Conservation (phyloP, 768 basidiomycete genomes). For the Suillus lakei region DNA sequence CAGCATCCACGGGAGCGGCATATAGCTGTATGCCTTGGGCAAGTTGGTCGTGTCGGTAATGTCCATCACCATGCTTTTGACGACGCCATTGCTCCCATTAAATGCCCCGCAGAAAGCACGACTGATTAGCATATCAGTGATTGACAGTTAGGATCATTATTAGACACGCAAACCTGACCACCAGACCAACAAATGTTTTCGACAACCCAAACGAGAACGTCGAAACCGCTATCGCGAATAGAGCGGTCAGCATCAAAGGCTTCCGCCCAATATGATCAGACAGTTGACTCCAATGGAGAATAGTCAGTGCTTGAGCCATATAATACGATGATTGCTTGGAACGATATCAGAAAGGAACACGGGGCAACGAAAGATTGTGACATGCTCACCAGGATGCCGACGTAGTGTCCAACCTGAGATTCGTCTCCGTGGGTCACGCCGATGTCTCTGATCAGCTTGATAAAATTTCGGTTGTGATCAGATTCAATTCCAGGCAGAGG, state of each 20-base stretch:
- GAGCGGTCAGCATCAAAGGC: conserved; percentile 44
- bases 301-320: conserved; percentile 45
- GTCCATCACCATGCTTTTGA: conserved; percentile 47
- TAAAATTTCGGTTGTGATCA: neutral
- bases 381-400: conserved; percentile 41
- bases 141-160: neutral
- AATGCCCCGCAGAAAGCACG: conserved; percentile 47
- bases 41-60: conserved; percentile 29
- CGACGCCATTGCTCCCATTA: conserved; percentile 53
- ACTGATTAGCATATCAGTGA: conserved; percentile 20
- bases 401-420: conserved; percentile 46
- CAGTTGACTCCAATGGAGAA: conserved; percentile 47
- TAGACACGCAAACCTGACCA: conserved; percentile 33
- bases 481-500: neutral
- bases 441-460: conserved; percentile 14
- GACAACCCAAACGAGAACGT: conserved; percentile 48
- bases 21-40: conserved; percentile 53
- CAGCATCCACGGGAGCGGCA: conserved; percentile 51
- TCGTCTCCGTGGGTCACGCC: conserved; percentile 44
- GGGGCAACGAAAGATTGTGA: no score
- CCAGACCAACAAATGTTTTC: conserved; percentile 41
- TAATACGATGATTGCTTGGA: conserved; percentile 49
- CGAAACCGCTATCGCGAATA: conserved; percentile 43
- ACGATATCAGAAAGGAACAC: neutral
- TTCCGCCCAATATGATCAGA: conserved; percentile 48